Percentiles rank a stretch among this genome's conserved stretches.
phyloP scores from a whole-genome alignment of 495 filamentous ascomycete species.

The Apiosordaria backusii region DNA sequence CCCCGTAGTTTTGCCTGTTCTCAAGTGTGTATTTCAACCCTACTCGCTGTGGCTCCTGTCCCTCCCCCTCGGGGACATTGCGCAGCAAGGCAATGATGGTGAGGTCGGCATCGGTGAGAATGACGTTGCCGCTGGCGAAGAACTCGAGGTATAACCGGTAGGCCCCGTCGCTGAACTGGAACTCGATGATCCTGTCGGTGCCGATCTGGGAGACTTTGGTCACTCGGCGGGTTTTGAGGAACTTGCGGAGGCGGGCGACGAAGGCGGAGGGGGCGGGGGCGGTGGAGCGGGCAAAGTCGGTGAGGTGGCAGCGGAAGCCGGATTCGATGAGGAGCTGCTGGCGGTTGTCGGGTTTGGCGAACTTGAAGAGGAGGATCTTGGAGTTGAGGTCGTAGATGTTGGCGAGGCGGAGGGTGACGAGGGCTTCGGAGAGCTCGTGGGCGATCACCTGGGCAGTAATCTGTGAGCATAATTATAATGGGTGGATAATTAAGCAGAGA shows the following conservation, averaged over 20 bases:
- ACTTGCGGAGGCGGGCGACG: constrained; percentile 78
- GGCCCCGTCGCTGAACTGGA: constrained; percentile 85
- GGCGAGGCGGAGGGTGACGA: constrained; percentile 74
- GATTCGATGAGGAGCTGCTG: constrained; percentile 90
- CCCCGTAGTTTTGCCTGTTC: constrained; percentile 75
- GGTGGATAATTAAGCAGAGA: neutral
- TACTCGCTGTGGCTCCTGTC: constrained; percentile 69
- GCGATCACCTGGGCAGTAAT: constrained; percentile 68
- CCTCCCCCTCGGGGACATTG: constrained; percentile 69
- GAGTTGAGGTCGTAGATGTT: constrained; percentile 96
- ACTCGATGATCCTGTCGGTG: constrained; percentile 88
- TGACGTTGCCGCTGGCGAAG: constrained; percentile 87
- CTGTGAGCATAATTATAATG: neutral
- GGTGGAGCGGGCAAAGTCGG: constrained; percentile 79
- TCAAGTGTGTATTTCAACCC: constrained; percentile 76
- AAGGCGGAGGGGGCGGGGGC: constrained; percentile 79
- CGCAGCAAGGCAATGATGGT: constrained; percentile 76
- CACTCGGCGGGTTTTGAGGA: constrained; percentile 77
- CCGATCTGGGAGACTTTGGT: constrained; percentile 81
- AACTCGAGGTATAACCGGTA: constrained; percentile 91
- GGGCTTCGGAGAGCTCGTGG: constrained; percentile 75
- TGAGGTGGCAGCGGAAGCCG: constrained; percentile 93
- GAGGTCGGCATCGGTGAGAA: constrained; percentile 78
- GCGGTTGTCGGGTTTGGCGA: constrained; percentile 77
- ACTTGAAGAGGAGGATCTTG: constrained; percentile 91